Evolutionary conservation across 2,329 filamentous ascomycete species (phyloP), one percentile per base, ranked within the genome.

Genomic region (Apiospora aurea): DNA sequence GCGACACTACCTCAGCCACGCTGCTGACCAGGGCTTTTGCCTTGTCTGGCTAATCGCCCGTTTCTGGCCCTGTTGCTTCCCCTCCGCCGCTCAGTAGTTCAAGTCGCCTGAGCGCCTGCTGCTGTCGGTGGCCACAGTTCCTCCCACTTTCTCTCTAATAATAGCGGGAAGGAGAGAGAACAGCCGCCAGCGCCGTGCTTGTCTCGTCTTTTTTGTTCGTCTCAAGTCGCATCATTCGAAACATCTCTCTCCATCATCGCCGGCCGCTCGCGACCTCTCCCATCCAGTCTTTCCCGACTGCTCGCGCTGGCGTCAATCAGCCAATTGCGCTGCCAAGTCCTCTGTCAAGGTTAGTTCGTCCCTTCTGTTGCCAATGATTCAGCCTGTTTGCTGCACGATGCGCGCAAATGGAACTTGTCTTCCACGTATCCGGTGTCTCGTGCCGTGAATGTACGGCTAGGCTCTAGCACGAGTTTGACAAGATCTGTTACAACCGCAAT

Each of bases 191-290:
- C 57, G 57, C 34, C 53, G 46, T 49, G n/a, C 72, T 69, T 69
- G 71, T 70, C 76, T 74, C 73, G 73, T 72, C 72, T 75, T 71
- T 75, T 67, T 47, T 69, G 67, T 70, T 75, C 76, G 76, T 78
- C 75, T 75, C 75, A 75, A 72, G 73, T 72, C 71, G 49, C 69
- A 72, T 75, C 71, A 76, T 71, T 77, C 74, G 75, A 77, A 76
- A 79, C 77, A 76, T 46, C 70, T 74, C 74, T 73, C 47, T 74
- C 75, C 71, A 53, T 71, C 69, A 53, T 64, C 73, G 72, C 49
- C 34, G 46, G 24, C 68, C n/a, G 74, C 69, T 69, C 69, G 73
- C 72, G 38, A 67, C 72, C 72, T 70, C 34, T 70, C 73, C 70
- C 73, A 71, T 75, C 75, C 75, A 76, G 76, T 76, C 76, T 72